Base-by-base conservation (phyloP, 2,329 filamentous ascomycete species). In the Ascochyta koolunga region DNA sequence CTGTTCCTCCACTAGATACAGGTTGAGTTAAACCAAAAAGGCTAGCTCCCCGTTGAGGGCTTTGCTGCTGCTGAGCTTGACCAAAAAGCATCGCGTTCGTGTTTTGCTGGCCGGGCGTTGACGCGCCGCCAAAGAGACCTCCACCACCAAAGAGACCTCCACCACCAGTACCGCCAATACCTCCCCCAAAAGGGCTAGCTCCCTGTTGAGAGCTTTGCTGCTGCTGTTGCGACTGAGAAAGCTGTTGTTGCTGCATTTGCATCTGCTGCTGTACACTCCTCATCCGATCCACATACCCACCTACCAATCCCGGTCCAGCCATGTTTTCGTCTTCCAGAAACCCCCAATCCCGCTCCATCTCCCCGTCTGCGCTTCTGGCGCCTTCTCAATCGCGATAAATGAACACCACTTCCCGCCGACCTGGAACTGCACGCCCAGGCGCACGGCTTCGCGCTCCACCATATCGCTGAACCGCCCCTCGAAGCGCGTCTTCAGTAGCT, bases 391-490 rank as follows among this genome's bases (percentile, higher is more conserved):
- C 2, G 89, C 89, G 3, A 91, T 84, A 58, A 91, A 92, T 0
- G 87, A 89, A 64, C 85, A 89, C 82, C 85, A 89, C 66, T 87
- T 89, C 1, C 87, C 84, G 2, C 81, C 83, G 8, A 91, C 82
- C 62, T 90, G 87, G 64, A 85, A 90, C 51, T 80, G 78, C 11
- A 86, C 79, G 0, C 89, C 88, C 0, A 91, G 77, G 0, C 83
- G 77, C 1, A 91, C 86, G 8, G 82, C 87, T 66, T 91, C 88
- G 1, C 82, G 80, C 67, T 88, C 82, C 0, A 86, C 82, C 65
- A 91, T 79, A 40, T 85, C 81, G 11, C 80, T 71, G 66, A 87
- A 87, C 4, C 78, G 79, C 1, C 79, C 79, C 2, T 74, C 69
- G 39, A 74, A 70, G 0, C 67, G 56, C 15, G 80, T 77, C 54